A percentile compares a stretch with the other conserved stretches of the same genome.
phyloP scores from a whole-genome alignment of 305 asterid genomes.

The Ajuga reptans region DNA sequence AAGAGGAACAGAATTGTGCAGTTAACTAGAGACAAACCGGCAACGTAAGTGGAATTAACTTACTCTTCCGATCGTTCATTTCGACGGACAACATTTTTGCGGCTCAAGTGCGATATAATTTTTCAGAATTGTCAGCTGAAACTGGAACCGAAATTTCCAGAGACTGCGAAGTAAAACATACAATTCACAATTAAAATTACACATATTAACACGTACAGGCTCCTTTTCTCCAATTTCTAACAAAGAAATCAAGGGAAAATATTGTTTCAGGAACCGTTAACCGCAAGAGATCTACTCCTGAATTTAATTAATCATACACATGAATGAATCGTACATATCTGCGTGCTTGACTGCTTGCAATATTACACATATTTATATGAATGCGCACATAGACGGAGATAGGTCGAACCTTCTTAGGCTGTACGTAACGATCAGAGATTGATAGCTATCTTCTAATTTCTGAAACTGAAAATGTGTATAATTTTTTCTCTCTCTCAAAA shows the following conservation, averaged over 20 bases:
- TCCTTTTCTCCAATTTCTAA: neutral
- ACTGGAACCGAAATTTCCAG: constrained; percentile 8
- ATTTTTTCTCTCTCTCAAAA: too few species aligned
- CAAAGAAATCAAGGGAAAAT: neutral
- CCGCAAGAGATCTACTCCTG: constrained; percentile 18
- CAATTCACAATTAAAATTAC: neutral
- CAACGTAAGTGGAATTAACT: constrained; percentile 15
- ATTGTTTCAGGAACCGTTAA: neutral
- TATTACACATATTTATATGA: too few species aligned
- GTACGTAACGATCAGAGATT: neutral
- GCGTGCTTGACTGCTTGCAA: neutral
- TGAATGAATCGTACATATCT: neutral
- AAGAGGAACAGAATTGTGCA: neutral
- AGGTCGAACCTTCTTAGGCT: constrained; percentile 20
- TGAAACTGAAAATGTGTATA: neutral
- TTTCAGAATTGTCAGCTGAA: constrained; percentile 3
- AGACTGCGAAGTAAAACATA: constrained; percentile 1
- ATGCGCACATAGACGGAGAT: neutral
- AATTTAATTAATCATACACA: constrained; percentile 12
- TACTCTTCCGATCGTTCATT: constrained; percentile 75
- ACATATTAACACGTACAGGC: neutral
- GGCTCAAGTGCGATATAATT: constrained; percentile 24
- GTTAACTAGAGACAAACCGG: neutral
- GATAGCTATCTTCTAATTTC: neutral
- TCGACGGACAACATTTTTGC: constrained; percentile 62